A percentile compares a stretch with the other conserved stretches of the same genome.
These are phyloP conservation scores for Batkoa obscura DNA, from an alignment of 371 early-diverging fungal species.

Conservation along the genomic window DNA sequence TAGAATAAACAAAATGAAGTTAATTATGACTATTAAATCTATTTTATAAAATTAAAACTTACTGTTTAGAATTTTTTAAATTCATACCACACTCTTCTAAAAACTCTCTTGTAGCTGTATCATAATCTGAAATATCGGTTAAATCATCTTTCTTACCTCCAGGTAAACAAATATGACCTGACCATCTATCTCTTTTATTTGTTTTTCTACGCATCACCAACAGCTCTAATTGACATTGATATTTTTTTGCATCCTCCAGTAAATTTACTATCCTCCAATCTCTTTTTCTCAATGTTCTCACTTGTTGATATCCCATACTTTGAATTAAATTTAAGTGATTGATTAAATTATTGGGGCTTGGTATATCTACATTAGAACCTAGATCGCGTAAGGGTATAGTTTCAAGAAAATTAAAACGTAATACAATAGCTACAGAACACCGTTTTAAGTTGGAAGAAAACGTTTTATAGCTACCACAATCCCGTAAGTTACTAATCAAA, in stretches of 20 bases:
- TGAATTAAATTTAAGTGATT: background rate
- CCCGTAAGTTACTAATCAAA: background rate
- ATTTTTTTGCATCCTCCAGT: conserved; percentile 11
- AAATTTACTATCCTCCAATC: conserved; percentile 6
- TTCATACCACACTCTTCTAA: conserved; percentile 42
- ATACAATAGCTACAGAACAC: conserved; percentile 4
- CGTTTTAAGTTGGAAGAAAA: background rate
- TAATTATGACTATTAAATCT: background rate
- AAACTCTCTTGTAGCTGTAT: conserved; percentile 44
- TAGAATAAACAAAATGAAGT: too few species aligned
- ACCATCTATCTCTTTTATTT: conserved; percentile 44
- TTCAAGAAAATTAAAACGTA: conserved; percentile 12
- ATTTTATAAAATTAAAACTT: background rate
- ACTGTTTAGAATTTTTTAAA: conserved; percentile 17
- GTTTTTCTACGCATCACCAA: conserved; percentile 42
- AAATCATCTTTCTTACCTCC: conserved; percentile 41
- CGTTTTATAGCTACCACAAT: background rate
- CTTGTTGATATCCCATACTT: background rate
- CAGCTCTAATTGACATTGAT: conserved; percentile 25
- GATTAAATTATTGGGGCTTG: background rate
- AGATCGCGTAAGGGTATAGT: conserved; percentile 10
- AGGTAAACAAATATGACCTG: conserved; percentile 54
- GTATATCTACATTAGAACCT: conserved; percentile 4
- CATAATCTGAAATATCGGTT: conserved; percentile 35
- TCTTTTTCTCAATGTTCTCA: background rate